Evolutionary conservation across 2,329 filamentous ascomycete species (phyloP), one percentile per base, ranked within the genome.

Genomic region (Colletotrichum limetticola): DNA sequence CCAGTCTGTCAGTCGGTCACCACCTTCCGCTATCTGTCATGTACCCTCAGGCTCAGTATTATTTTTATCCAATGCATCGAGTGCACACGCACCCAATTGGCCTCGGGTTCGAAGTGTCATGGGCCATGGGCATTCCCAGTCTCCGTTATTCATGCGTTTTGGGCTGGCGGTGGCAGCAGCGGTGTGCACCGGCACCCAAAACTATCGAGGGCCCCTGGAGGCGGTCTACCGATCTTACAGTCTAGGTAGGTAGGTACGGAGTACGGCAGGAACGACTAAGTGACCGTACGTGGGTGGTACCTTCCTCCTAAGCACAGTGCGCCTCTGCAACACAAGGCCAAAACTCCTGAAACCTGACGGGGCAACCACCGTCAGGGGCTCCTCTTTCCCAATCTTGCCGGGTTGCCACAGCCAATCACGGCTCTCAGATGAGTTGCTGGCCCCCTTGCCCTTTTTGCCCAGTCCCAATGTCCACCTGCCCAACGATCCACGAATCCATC

Each of bases 261-360:
- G 32, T 35, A 11, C 32, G 16, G 37, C 37, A 42, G 14, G 37
- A 19, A 19, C 37, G 37, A 42, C 16, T 16, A 28, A 52, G 9
- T 22, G 46, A 52, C 42, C 24, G 22, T n/a, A 28, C 26, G 22
- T 26, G 16, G 32, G 52, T 42, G 52, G 28, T 35, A 52, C 52
- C 49, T 52, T 57, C 62, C 19, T 24, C 32, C 3, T 22, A 52
- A 66, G 46, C 35, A n/a, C 55, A 49, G 37, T 61, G 63, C 24
- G 35, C 22, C 24, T n/a, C 32, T 12, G 26, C 60, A 22, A 35
- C 26, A 53, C 28, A n/a, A 26, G 35, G 32, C 22, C 59, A 66
- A 63, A 60, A 8, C 46, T 57, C 76, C 76, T 76, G 78, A 76
- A 70, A 76, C 75, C 79, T 82, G 81, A 80, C 81, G 76, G 80